Evolutionary conservation across 2,329 filamentous ascomycete species (phyloP).

Genomic region (Colletotrichum sp.): DNA sequence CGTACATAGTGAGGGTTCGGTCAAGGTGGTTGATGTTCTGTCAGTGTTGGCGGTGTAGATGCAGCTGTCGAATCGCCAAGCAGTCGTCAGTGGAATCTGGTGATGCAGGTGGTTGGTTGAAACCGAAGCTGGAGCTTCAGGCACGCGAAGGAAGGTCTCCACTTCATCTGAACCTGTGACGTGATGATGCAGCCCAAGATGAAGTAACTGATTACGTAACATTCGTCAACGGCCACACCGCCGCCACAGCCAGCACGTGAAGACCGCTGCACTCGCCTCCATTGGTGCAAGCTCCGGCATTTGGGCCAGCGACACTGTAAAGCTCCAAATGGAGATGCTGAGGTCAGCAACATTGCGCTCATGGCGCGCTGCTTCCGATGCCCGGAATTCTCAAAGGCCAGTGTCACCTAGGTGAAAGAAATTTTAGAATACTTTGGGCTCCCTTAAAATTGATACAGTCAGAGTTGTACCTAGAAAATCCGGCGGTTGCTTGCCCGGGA

Average conservation of each 20-base stretch:
- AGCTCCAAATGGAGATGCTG: not conserved
- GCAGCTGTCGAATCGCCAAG: not conserved
- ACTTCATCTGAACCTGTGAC: constrained; percentile 19
- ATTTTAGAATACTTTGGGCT: accelerated
- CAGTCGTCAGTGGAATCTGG: not conserved
- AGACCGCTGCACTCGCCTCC: not conserved
- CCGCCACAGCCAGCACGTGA: not conserved
- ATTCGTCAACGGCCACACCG: not conserved
- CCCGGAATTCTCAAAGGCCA: not conserved
- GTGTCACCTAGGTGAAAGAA: not conserved
- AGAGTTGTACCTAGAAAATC: not conserved
- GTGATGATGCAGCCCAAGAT: constrained; percentile 15
- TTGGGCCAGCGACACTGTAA: not conserved
- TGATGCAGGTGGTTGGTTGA: constrained; percentile 1
- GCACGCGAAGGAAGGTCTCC: constrained; percentile 2
- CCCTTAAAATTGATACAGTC: not conserved
- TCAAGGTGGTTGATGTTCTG: not conserved
- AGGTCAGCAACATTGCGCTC: not conserved
- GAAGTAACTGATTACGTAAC: not conserved
- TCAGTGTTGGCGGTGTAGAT: not conserved
- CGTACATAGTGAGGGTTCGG: not conserved
- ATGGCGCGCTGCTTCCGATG: not conserved
- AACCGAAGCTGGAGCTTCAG: not conserved
- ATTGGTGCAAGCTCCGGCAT: not conserved
- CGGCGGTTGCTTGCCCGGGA: not conserved